Conservation (phyloP, 306 rosid genomes). For the Castanopsis chinensis region DNA sequence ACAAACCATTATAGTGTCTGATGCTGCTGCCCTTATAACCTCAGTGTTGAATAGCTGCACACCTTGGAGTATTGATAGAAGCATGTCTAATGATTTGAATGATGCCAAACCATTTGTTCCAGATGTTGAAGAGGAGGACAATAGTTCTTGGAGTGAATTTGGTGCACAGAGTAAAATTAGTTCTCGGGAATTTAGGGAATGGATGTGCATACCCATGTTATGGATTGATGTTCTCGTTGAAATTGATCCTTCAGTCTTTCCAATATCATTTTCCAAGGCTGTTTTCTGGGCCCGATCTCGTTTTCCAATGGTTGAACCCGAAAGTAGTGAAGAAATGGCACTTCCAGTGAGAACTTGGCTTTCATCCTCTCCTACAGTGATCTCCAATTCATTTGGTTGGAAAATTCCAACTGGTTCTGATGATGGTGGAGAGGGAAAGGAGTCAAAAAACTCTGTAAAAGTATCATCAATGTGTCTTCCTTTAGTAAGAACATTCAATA, state of each 20-base stretch:
- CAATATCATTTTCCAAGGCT: conserved; percentile 86
- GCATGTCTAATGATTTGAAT: conserved; percentile 38
- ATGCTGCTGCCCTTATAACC: conserved; percentile 74
- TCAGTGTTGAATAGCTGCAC: conserved; percentile 48
- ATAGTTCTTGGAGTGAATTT: conserved; percentile 73
- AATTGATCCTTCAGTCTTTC: conserved; percentile 62
- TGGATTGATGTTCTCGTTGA: conserved; percentile 86
- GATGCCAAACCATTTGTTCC: conserved; percentile 40
- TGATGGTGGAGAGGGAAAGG: conserved; percentile 84
- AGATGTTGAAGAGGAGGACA: conserved; percentile 51
- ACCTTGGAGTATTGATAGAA: conserved; percentile 32
- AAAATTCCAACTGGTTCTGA: conserved; percentile 88
- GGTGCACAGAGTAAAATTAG: conserved; percentile 56
- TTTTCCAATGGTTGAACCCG: conserved; percentile 79
- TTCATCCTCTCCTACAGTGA: conserved; percentile 60
- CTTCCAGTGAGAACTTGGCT: conserved; percentile 76
- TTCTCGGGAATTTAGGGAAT: conserved; percentile 60
- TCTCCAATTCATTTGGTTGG: conserved; percentile 79
- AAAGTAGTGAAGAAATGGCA: conserved; percentile 50
- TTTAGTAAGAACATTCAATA: conserved; percentile 62
- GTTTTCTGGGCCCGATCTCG: conserved; percentile 91
- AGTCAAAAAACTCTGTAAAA: conserved; percentile 67
- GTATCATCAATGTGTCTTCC: conserved; percentile 68
- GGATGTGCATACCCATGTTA: conserved; percentile 97
- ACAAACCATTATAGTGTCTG: conserved; percentile 76